Base-by-base conservation (phyloP, 805 yeast species). In the Candida vartiovaarae region DNA sequence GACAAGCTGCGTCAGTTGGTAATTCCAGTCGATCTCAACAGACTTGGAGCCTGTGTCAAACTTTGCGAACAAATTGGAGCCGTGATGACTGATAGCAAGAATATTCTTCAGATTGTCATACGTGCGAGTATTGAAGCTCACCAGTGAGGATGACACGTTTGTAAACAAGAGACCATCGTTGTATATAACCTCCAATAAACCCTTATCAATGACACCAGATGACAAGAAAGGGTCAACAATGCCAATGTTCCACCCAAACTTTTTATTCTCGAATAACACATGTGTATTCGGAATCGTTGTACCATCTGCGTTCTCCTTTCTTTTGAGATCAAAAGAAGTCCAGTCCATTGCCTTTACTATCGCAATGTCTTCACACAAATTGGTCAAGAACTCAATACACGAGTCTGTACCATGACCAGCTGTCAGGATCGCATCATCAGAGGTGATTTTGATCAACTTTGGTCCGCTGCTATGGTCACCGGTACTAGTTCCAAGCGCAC, bases 171-270 rank as follows among this genome's bases (percentile, higher is more conserved):
- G 9, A 8, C 37, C 11, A n/a, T 34, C 33, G 3, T 28, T 8
- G 2, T 37, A 32, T 3, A 47, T 29, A 15, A 50, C 4, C 15
- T 47, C 48, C 28, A 47, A 8, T 7, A 34, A 23, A 10, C 40
- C 32, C 6, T 35, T 38, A 9, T 40, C 46, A 8, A 45, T 25
- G 11, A 31, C 9, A 4, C 54, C 54, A 6, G 30, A 9, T 4
- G 39, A 8, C 7, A 31, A 6, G 8, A 50, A 15, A 2, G 52
- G 52, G 32, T 50, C 50, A n/a, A 50, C 11, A 4, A 46, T 24
- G 3, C 41, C 38, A 9, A 50, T 6, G 5, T 32, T 43, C 54
- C 54, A 50, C 23, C 39, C 43, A 27, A 48, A 44, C 8, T 9
- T n/a, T 32, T 46, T 34, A 11, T 29, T 40, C 6, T 28, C 29